Base-by-base conservation (phyloP, 176 grass and related monocot species). In the Phoenix roebelenii region DNA sequence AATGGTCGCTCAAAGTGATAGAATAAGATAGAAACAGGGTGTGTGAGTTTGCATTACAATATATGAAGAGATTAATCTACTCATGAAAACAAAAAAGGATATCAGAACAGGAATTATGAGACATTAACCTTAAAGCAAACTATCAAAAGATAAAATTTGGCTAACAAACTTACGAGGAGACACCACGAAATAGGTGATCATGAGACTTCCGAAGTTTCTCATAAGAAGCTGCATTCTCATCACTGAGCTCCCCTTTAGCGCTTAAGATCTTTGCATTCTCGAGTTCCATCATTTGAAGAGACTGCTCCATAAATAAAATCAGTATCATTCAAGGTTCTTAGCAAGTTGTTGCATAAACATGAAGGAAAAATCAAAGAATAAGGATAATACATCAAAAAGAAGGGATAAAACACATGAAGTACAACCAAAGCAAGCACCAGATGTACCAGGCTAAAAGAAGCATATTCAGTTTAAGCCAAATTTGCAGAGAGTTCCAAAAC, bases 161-260 rank as follows among this genome's bases (percentile, higher is more conserved):
- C 50, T 28, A 75, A 59, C 15, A 50, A 80, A 85, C 94, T 85
- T 68, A 98, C 94, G 71, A 85, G 72, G 88, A 93, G 70, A 98
- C 88, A 54, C 85, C 89, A 66, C 88, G 94, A 73, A 92, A 76
- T 68, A 88, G 83, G 64, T 98, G 84, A 80, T 98, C 94, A 65
- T 85, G 92, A 71, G 94, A 85, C 22, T 92, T 98, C 53, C 94
- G 72, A 63, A 85, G 94, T 28, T 98, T 98, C 73, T 98, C 94
- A 79, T 98, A 98, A 25, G 94, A 92, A 14, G 79, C 59, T 58
- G 84, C 77, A 68, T 82, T 89, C 61, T 98, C 94, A 68, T 98
- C 88, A 18, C 88, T 98, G 57, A 98, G 74, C 77, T 98, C 94
- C 48, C 94, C 88, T 85, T 90, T 98, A 71, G 94, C 84, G 66